phyloP scores from a whole-genome alignment of 2,329 filamentous ascomycete genomes.

The Leptographium galeiforme region DNA sequence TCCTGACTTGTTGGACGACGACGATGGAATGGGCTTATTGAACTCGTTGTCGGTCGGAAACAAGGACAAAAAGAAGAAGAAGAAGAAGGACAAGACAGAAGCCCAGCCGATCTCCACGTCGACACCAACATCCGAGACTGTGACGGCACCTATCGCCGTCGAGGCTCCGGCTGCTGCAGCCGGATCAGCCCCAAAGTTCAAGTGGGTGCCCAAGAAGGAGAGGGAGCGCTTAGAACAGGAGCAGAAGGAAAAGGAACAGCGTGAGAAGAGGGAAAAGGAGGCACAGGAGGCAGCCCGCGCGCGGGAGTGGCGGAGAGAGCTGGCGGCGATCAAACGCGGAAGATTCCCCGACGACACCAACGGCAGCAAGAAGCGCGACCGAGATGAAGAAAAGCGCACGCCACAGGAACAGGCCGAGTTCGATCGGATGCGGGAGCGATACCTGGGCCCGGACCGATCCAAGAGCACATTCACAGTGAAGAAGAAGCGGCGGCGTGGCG shows the following conservation, averaged over 20 bases:
- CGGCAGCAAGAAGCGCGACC: constrained; percentile 9
- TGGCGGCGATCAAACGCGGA: constrained; percentile 10
- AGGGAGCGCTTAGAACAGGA: constrained; percentile 69
- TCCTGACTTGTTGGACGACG: not conserved
- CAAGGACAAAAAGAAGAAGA: not conserved
- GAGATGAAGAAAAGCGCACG: constrained; percentile 17
- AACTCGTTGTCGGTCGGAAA: not conserved
- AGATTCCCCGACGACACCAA: constrained; percentile 11
- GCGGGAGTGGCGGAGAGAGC: constrained; percentile 11
- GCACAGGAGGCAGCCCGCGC: constrained; percentile 13
- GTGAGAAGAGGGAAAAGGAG: constrained; percentile 17
- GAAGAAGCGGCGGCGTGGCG: constrained; percentile 88
- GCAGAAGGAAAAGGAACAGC: constrained; percentile 48
- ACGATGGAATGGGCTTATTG: not conserved
- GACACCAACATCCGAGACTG: not conserved
- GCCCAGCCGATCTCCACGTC: not conserved
- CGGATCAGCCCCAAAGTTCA: constrained; percentile 28
- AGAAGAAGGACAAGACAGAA: not conserved
- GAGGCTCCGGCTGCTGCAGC: not conserved
- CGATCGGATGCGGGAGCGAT: constrained; percentile 62
- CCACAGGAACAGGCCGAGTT: constrained; percentile 53
- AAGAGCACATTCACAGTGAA: constrained; percentile 77
- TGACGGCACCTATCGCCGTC: not conserved
- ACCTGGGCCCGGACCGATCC: constrained; percentile 84
- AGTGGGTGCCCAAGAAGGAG: constrained; percentile 59